Evolutionary conservation across 1,284 basidiomycete genomes (phyloP), one percentile per base, ranked within the genome.

Genomic region (Naganishia sp.): DNA sequence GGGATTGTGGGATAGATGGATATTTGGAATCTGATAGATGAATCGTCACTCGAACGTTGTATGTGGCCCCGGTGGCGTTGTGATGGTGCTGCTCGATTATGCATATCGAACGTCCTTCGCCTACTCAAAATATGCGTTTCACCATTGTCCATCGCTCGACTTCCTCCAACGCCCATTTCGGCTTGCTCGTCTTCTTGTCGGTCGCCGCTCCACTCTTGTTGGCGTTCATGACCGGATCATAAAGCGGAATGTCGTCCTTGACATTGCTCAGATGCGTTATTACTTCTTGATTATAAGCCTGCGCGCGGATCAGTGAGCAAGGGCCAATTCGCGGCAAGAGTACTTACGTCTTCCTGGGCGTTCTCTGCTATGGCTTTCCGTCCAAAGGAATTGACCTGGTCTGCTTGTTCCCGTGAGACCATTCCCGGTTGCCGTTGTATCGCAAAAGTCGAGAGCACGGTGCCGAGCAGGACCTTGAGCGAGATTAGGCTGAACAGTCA

Each of bases 111-210:
- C n/a, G 47, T 10, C 25, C n/a, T n/a, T n/a, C n/a, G 6, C 47
- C 49, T 25, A 1, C 13, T 21, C 23, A 54, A 23, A 66, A 69
- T 50, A 94, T 94, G 51, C 90, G 84, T 75, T 94, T 94, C 45
- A 94, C 89, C 92, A 95, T 95, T 25, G 92, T 94, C 82, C 90
- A 95, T 66, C 92, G 80, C 45, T 90, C 94, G 66, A 94, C 83
- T 72, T 94, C 91, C 75, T 94, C 91, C 67, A 95, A 77, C 65
- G 85, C 85, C 68, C 89, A 84, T 67, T 82, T 78, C 69, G 64
- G 60, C 35, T 69, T 69, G 15, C 41, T 32, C 6, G 15, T n/a
- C 25, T 53, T 58, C 42, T 57, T 57, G 41, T 39, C 52, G n/a
- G 25, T 60, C 25, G 9, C 13, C 5, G 39, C 17, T 21, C 46